Percentiles rank a stretch among this genome's conserved stretches.
phyloP scores from a whole-genome alignment of 2,329 filamentous ascomycete species.

The Hymenoscyphus repandus region DNA sequence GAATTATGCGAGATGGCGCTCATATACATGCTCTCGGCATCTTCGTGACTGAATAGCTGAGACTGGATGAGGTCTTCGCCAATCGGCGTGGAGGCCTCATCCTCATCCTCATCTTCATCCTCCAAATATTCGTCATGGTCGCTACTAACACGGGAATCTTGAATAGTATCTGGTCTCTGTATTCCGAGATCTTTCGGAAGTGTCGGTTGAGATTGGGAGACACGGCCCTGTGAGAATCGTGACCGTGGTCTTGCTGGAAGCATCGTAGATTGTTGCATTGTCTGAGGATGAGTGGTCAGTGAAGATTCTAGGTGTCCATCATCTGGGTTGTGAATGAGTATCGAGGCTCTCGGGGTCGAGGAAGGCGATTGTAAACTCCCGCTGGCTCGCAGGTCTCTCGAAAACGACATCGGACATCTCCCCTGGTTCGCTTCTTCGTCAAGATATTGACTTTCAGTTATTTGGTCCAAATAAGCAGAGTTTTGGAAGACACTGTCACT shows the following conservation, averaged over 20 bases:
- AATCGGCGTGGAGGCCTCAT: slow-evolving; percentile 15
- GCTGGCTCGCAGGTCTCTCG: slow-evolving; percentile 15
- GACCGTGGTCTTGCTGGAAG: slow-evolving; percentile 20
- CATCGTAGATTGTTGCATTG: slow-evolving; percentile 25
- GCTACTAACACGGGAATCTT: background rate
- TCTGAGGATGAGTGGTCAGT: background rate
- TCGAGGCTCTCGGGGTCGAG: slow-evolving; percentile 51
- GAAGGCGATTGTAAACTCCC: slow-evolving; percentile 33
- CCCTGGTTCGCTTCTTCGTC: slow-evolving; percentile 29
- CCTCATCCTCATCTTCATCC: slow-evolving; percentile 19
- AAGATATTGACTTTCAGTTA: slow-evolving; percentile 28
- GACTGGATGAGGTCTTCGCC: slow-evolving; percentile 56
- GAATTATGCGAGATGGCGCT: slow-evolving; percentile 55
- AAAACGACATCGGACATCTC: slow-evolving; percentile 11
- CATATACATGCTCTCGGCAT: slow-evolving; percentile 85
- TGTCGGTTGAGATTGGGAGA: slow-evolving; percentile 28
- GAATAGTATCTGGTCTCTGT: too few species aligned
- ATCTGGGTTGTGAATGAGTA: slow-evolving; percentile 21
- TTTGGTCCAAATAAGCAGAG: slow-evolving; percentile 29
- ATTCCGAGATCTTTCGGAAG: slow-evolving; percentile 8
- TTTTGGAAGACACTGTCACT: slow-evolving; percentile 28
- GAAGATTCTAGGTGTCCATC: slow-evolving; percentile 18
- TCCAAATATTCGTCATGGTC: slow-evolving; percentile 5
- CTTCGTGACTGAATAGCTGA: slow-evolving; percentile 69
- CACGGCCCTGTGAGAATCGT: slow-evolving; percentile 24